Conservation (phyloP, 2,329 filamentous ascomycete species). For the Aspergillus fischeri region DNA sequence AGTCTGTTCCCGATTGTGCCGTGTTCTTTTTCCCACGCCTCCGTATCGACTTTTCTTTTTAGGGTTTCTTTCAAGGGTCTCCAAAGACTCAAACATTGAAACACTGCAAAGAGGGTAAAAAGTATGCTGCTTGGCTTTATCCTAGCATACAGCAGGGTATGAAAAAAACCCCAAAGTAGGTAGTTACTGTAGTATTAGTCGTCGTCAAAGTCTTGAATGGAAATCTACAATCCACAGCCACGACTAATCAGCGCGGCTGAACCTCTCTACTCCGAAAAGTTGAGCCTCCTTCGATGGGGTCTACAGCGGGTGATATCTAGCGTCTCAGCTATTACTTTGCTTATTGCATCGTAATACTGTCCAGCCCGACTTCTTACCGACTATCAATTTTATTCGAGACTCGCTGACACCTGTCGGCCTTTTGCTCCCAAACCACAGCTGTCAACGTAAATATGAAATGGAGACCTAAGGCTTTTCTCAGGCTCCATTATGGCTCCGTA, state of each 20-base stretch:
- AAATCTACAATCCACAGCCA: not conserved
- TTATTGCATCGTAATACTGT: too few species aligned
- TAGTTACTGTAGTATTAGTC: not conserved
- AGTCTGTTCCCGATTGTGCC: not conserved
- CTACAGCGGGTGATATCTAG: too few species aligned
- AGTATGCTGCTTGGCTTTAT: not conserved
- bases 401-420: not conserved
- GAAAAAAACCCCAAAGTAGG: not conserved
- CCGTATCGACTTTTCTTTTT: not conserved
- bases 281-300: not conserved
- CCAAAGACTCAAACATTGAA: not conserved
- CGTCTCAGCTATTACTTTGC: not conserved
- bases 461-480: not conserved
- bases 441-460: not conserved
- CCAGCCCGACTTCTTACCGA: not conserved
- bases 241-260: not conserved
- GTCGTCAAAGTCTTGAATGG: not conserved
- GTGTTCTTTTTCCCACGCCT: not conserved
- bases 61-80: not conserved
- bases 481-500: not conserved
- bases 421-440: not conserved
- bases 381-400: not conserved
- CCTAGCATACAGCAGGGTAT: not conserved
- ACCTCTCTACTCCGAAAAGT: not conserved
- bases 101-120: not conserved